These are phyloP conservation scores for Teratosphaeriaceae sp. DNA, from an alignment of 2,329 filamentous ascomycete species.

Conservation along the genomic window DNA sequence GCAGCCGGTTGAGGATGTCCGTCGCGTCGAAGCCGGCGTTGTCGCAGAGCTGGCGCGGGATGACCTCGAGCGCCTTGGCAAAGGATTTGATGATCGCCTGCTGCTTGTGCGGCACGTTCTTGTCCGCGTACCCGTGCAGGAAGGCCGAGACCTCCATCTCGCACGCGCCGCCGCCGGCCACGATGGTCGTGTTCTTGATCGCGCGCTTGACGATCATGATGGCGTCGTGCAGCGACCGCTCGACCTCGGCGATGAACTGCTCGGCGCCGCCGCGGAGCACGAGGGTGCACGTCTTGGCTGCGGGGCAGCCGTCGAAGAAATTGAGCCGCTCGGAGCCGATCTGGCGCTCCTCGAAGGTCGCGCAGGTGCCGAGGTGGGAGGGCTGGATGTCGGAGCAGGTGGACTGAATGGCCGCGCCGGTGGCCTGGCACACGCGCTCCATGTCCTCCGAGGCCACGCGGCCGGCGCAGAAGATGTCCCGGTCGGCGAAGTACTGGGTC, in stretches of 20 bases:
- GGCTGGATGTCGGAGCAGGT: constrained; percentile 92
- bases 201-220: constrained; percentile 99
- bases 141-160: constrained; percentile 98
- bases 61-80: constrained; percentile 93
- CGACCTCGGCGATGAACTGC: constrained; percentile 98
- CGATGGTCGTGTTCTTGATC: constrained; percentile 88
- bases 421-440: constrained; percentile 92
- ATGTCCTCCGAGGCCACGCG: constrained; percentile 88
- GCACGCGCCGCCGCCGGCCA: constrained; percentile 86
- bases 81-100: constrained; percentile 97
- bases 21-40: constrained; percentile 98
- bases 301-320: constrained; percentile 93
- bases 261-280: constrained; percentile 93
- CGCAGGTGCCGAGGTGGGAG: constrained; percentile 86
- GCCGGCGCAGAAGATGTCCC: constrained; percentile 96
- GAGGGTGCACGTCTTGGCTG: constrained; percentile 93
- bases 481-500: constrained; percentile 91
- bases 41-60: constrained; percentile 94
- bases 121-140: constrained; percentile 86
- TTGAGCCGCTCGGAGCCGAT: constrained; percentile 98
- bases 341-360: constrained; percentile 87
- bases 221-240: constrained; percentile 94
- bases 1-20: constrained; percentile 91
- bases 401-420: constrained; percentile 84
- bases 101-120: constrained; percentile 89